phyloP scores from a whole-genome alignment of 306 rosid genomes.

The Gynostemma pentaphyllum region DNA sequence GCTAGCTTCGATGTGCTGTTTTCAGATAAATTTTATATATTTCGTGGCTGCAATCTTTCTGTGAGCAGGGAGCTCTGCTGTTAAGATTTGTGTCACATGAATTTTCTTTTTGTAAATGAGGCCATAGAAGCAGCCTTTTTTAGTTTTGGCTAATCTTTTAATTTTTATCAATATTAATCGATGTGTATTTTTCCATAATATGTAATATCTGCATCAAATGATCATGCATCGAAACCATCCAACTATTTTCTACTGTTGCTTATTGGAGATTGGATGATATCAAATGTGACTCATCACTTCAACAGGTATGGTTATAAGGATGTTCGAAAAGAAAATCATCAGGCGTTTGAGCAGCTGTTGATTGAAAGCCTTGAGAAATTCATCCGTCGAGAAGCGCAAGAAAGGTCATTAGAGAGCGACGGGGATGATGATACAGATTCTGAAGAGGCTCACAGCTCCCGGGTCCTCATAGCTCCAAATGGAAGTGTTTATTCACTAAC shows the following conservation, averaged over 20 bases:
- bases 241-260: no score
- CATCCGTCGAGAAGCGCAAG: slow-evolving; percentile 90
- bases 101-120: background rate
- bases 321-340: slow-evolving; percentile 91
- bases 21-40: background rate
- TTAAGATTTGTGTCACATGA: no score
- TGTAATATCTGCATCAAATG: no score
- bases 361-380: slow-evolving; percentile 95
- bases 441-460: slow-evolving; percentile 35
- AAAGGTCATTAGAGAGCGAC: slow-evolving; percentile 76
- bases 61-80: background rate
- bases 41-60: slow-evolving; percentile 1
- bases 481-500: slow-evolving; percentile 89
- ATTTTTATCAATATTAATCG: no score
- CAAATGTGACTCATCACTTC: background rate
- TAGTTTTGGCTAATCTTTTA: background rate
- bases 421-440: slow-evolving; percentile 65
- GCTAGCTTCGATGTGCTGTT: background rate
- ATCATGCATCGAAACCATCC: no score
- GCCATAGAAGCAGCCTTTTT: background rate
- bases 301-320: slow-evolving; percentile 91
- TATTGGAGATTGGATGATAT: no score
- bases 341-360: slow-evolving; percentile 84
- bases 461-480: slow-evolving; percentile 76
- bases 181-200: background rate